Evolutionary conservation across 2,329 filamentous ascomycete species (phyloP).

Genomic region (Uncinocarpus reesii): DNA sequence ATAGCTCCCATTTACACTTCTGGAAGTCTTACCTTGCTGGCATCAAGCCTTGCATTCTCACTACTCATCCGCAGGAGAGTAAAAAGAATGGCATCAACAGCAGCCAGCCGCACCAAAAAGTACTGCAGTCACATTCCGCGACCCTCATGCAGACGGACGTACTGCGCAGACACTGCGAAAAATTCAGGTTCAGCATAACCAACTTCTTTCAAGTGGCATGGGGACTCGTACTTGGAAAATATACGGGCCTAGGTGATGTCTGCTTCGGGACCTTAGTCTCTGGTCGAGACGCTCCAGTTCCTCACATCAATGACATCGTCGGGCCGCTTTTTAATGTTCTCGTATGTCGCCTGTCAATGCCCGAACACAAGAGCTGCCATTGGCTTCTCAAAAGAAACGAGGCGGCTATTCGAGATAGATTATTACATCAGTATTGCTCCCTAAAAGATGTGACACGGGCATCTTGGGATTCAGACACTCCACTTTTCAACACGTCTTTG

Average conservation of each 20-base stretch:
- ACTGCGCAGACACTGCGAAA: slow-evolving; percentile 8
- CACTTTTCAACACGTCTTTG: slow-evolving; percentile 15
- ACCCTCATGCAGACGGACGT: neutral
- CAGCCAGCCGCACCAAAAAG: neutral
- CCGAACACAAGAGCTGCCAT: neutral
- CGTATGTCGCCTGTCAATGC: slow-evolving; percentile 7
- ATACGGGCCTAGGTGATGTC: slow-evolving; percentile 29
- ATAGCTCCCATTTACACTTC: neutral
- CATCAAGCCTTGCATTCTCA: slow-evolving; percentile 10
- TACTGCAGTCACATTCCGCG: neutral
- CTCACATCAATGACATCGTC: slow-evolving; percentile 29
- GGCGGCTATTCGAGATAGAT: neutral
- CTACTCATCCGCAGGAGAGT: neutral
- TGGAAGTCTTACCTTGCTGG: neutral
- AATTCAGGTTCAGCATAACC: slow-evolving; percentile 15
- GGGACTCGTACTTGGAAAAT: slow-evolving; percentile 28
- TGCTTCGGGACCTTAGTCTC: slow-evolving; percentile 33
- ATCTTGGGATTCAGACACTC: neutral
- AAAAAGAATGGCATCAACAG: neutral
- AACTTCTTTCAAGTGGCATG: slow-evolving; percentile 32
- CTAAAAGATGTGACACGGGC: slow-evolving; percentile 8
- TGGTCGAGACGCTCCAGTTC: slow-evolving; percentile 31
- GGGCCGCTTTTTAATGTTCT: slow-evolving; percentile 23
- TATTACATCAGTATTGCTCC: slow-evolving; percentile 13
- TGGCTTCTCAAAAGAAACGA: slow-evolving; percentile 11